Conservation (phyloP, 2,329 filamentous ascomycete genomes). For the Stemphylium lycopersici region DNA sequence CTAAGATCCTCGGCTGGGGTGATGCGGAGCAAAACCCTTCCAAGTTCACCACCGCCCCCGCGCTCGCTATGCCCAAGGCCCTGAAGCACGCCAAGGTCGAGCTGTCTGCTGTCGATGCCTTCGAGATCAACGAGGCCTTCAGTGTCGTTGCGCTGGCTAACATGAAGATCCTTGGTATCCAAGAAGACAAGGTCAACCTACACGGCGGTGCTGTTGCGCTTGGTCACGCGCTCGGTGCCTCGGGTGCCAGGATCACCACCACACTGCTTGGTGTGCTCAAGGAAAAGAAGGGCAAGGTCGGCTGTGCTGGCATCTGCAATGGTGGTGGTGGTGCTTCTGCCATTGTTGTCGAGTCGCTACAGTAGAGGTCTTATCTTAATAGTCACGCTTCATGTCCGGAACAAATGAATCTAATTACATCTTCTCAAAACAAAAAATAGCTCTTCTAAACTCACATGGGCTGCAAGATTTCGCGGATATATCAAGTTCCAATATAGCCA, state of each 20-base stretch:
- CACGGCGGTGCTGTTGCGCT: conserved; percentile 95
- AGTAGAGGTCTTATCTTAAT: conserved; percentile 27
- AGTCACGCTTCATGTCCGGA: conserved; percentile 12
- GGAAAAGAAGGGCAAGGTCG: conserved; percentile 92
- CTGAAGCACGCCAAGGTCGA: conserved; percentile 90
- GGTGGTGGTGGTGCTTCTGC: conserved; percentile 95
- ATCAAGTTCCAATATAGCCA: neutral
- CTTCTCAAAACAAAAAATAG: neutral
- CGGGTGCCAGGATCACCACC: conserved; percentile 89
- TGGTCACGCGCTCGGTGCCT: conserved; percentile 92
- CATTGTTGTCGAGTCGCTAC: conserved; percentile 76
- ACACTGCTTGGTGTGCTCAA: conserved; percentile 87
- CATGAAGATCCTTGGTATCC: conserved; percentile 84
- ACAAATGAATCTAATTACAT: conserved; percentile 8
- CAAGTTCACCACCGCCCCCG: conserved; percentile 94
- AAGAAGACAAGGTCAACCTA: conserved; percentile 88
- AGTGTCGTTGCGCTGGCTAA: conserved; percentile 95
- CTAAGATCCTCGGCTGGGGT: conserved; percentile 96
- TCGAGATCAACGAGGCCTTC: conserved; percentile 99
- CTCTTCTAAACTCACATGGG: neutral
- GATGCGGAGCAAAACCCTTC: conserved; percentile 89
- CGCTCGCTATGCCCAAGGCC: conserved; percentile 95
- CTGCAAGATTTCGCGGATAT: neutral
- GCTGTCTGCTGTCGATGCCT: conserved; percentile 81
- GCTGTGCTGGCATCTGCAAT: conserved; percentile 95